These are phyloP conservation scores for Plantago coronopus DNA, from an alignment of 305 asterid genomes.

Conservation along the genomic window DNA sequence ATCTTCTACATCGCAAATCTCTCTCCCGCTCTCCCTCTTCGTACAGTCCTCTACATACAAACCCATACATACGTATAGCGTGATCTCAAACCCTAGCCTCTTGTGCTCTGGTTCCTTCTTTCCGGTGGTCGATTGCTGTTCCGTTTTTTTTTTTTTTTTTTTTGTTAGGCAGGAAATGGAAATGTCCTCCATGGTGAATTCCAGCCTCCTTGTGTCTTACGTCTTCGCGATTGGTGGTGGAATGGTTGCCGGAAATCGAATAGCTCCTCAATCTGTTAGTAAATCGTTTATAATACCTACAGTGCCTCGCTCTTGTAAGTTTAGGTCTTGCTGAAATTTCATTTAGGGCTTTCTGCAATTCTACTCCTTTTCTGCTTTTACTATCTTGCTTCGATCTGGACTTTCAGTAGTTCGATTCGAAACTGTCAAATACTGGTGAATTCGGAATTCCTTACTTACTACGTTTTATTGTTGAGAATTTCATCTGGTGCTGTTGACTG, in stretches of 20 bases:
- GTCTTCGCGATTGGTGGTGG: constrained; percentile 46
- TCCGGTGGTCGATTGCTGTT: neutral
- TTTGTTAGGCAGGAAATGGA: constrained; percentile 34
- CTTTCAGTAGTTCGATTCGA: constrained; percentile 5
- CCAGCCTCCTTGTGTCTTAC: constrained; percentile 33
- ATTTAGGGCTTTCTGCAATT: constrained; percentile 40
- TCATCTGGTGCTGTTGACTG: constrained; percentile 21
- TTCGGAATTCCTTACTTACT: neutral
- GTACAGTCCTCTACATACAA: neutral
- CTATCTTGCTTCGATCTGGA: neutral
- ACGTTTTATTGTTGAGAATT: constrained; percentile 11
- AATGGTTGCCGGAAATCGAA: constrained; percentile 61
- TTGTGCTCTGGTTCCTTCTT: neutral
- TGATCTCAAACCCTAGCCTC: too few relatives aligned
- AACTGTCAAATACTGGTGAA: neutral
- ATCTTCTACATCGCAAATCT: neutral
- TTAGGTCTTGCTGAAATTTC: constrained; percentile 50
- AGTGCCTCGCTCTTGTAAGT: constrained; percentile 61
- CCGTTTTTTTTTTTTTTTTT: neutral
- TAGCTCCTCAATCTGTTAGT: constrained; percentile 45
- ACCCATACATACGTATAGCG: too few relatives aligned
- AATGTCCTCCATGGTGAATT: constrained; percentile 48
- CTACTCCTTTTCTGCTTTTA: constrained; percentile 4
- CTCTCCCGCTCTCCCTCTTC: constrained; percentile 22
- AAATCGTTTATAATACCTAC: constrained; percentile 49